Base-by-base conservation (phyloP, 768 basidiomycete genomes). In the Termitomyces sp. region DNA sequence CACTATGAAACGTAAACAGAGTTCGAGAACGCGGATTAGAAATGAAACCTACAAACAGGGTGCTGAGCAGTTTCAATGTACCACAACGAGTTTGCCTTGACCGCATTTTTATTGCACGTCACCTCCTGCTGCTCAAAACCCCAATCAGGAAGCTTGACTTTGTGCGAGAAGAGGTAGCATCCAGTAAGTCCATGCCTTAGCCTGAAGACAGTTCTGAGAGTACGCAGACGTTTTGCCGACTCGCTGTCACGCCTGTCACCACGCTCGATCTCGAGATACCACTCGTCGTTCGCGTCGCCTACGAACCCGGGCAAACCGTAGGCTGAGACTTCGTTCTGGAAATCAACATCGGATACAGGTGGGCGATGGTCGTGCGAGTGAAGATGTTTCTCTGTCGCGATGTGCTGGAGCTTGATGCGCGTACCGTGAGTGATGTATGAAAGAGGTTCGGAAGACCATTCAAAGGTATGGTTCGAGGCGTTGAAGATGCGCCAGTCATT, bases 41-140 rank as follows among this genome's bases (percentile, higher is more conserved):
- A 55, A 45, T 35, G 43, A 7, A 21, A 62, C 43, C 80, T 91
- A 65, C 67, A 95, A 89, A 69, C 49, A 79, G 76, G 77, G 67
- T 98, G 94, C 27, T 65, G 76, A 47, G 89, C 81, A 2, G 94
- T 97, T 76, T 99, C 97, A 41, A 98, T 75, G 64, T 82, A 93
- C 97, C 97, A 98, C 58, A 98, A 67, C 30, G 94, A 94, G 70
- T 98, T 98, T 2, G 79, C 81, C 69, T 75, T 80, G 25, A 88
- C 88, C 12, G 97, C 95, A 64, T 98, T 96, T 79, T 94, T 98
- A 73, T 99, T 99, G 72, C 97, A 99, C 0, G 97, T 98, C 51
- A 99, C 97, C 67, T 99, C 97, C 69, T 99, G 97, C 70, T 99
- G 97, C 67, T 98, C 97, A 63, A 80, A 99, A 0, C 85, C 97